These are phyloP conservation scores for Colletotrichum viniferum DNA, from an alignment of 2,329 filamentous ascomycete genomes.

Conservation along the genomic window DNA sequence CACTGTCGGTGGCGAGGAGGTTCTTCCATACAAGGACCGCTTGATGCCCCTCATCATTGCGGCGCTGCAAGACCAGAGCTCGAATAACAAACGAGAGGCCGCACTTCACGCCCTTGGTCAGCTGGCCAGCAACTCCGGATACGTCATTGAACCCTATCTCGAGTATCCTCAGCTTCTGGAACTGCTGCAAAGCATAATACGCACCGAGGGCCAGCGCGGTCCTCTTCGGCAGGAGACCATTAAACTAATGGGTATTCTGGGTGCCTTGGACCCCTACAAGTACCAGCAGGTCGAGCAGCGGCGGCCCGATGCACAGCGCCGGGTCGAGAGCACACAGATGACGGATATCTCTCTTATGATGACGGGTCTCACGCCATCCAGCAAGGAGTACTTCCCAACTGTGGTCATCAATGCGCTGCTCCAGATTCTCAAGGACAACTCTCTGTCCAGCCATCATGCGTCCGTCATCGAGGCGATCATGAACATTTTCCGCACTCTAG, in stretches of 20 bases:
- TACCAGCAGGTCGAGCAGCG: constrained; percentile 94
- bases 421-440: constrained; percentile 88
- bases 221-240: constrained; percentile 91
- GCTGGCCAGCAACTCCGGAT: constrained; percentile 93
- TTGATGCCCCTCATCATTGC: constrained; percentile 96
- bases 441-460: constrained; percentile 88
- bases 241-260: constrained; percentile 93
- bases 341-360: constrained; percentile 98
- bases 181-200: constrained; percentile 91
- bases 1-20: constrained; percentile 91
- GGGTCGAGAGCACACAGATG: constrained; percentile 66
- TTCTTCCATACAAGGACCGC: constrained; percentile 87
- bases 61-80: constrained; percentile 91
- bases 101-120: constrained; percentile 90
- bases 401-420: constrained; percentile 96
- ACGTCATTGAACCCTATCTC: constrained; percentile 94
- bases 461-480: constrained; percentile 97
- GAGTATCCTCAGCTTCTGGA: constrained; percentile 94
- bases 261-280: constrained; percentile 94
- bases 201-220: constrained; percentile 84
- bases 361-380: constrained; percentile 93
- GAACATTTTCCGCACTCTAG: constrained; percentile 96
- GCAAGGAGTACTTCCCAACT: constrained; percentile 97
- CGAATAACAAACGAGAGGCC: constrained; percentile 86
- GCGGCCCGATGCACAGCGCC: constrained; percentile 78